Evolutionary conservation across 257 asterid genomes (phyloP), one percentile per base, ranked within the genome.

Genomic region (Petrea volubilis): DNA sequence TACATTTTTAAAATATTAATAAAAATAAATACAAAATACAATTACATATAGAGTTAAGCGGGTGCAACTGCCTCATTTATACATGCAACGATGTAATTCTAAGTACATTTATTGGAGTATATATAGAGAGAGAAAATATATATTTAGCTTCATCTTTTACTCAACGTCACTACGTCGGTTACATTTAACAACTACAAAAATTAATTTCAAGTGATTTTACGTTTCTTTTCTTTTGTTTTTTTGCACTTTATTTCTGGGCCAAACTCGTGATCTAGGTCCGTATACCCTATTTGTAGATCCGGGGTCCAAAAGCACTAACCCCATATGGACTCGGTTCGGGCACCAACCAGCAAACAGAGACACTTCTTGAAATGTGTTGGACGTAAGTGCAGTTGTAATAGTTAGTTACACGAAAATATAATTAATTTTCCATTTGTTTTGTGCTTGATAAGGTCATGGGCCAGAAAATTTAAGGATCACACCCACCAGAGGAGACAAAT

Each of bases 291-390:
- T 11, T 6, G 8, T 33, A 66, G 59, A 59, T 40, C 43, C 44
- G 56, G 71, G n/a, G 44, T 60, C 71, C 33, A 66, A 60, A 41
- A 15, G n/a, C 11, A 64, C 12, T 29, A 41, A 36, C 23, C 43
- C 61, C 72, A 61, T 61, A 74, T 63, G 64, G 75, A 76, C 61
- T 71, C 12, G 80, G 85, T 81, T 72, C 25, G 51, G 77, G 53
- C 79, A 83, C 84, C 90, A 76, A 83, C 90, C 86, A 78, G 85
- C 90, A 85, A 49, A 25, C 24, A 40, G 25, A 60, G 71, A 77
- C 88, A 80, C 43, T 57, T 71, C 66, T 23, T 68, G 11, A 33
- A 60, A 65, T 15, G 52, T 56, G 73, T 58, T 68, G 33, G 68
- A 40, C 66, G 59, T 38, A 23, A 60, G 21, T 71, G 57, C 23